Percentiles rank a stretch among this genome's conserved stretches.
Evolutionary conservation across 768 basidiomycete species (phyloP).

Genomic region (Pisolithus sp.): DNA sequence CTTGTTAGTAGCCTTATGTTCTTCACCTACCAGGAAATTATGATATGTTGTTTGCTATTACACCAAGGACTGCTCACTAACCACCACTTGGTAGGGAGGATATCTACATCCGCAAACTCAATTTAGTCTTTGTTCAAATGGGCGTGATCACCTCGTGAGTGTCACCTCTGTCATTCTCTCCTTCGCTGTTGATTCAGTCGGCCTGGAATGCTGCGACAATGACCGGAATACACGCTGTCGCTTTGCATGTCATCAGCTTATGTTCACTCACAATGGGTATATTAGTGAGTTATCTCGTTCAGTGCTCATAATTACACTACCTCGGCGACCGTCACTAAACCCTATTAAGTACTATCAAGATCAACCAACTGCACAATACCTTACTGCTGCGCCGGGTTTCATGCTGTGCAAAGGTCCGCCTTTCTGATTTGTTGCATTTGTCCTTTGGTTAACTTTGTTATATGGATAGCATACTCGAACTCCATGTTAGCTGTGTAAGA

Average conservation of each 20-base stretch:
- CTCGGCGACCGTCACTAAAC: background rate
- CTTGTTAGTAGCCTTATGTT: no score
- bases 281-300: constrained; percentile 4
- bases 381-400: constrained; percentile 7
- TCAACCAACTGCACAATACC: background rate
- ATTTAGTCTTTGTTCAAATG: constrained; percentile 13
- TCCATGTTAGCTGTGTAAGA: constrained; percentile 22
- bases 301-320: background rate
- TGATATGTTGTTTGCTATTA: background rate
- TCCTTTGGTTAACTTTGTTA: background rate
- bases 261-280: constrained; percentile 5
- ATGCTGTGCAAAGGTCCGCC: constrained; percentile 13
- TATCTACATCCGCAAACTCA: constrained; percentile 11
- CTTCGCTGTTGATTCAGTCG: background rate
- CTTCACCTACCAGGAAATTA: background rate
- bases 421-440: background rate
- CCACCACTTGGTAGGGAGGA: background rate
- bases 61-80: background rate
- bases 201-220: background rate
- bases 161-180: background rate
- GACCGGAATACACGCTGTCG: background rate
- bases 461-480: constrained; percentile 17
- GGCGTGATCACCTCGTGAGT: constrained; percentile 15
- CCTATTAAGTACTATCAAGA: constrained; percentile 11
- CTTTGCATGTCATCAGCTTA: constrained; percentile 1